These are phyloP conservation scores for Thymus mandschuricus DNA, from an alignment of 257 asterid species.

Conservation along the genomic window DNA sequence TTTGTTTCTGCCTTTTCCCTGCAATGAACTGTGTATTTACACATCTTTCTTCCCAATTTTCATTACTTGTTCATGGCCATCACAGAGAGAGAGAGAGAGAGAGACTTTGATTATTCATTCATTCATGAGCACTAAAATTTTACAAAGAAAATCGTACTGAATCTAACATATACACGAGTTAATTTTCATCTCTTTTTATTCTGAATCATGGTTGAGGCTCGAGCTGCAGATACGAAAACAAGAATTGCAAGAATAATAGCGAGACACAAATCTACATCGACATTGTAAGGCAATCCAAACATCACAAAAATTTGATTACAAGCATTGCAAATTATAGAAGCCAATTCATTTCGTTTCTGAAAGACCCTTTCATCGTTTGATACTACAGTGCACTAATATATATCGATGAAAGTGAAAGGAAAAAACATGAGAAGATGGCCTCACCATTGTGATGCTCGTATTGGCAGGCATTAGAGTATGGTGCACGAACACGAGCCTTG, in stretches of 20 bases:
- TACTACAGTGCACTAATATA: constrained; percentile 16
- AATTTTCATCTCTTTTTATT: neutral
- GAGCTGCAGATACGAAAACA: constrained; percentile 1
- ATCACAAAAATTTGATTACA: constrained; percentile 35
- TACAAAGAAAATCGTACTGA: too few species aligned
- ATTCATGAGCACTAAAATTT: too few species aligned
- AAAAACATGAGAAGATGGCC: constrained; percentile 22
- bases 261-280: constrained; percentile 29
- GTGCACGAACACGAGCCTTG: constrained; percentile 52
- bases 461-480: constrained; percentile 41
- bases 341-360: constrained; percentile 6
- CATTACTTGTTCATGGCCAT: too few species aligned
- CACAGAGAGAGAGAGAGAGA: too few species aligned
- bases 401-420: neutral
- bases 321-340: constrained; percentile 27
- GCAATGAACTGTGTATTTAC: constrained; percentile 31
- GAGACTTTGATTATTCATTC: too few species aligned
- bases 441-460: constrained; percentile 20
- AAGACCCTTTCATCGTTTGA: constrained; percentile 19
- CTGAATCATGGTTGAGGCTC: neutral
- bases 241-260: constrained; percentile 13
- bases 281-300: constrained; percentile 27
- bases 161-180: neutral
- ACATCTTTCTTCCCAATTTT: neutral
- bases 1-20: constrained; percentile 2